Evolutionary conservation across 2,329 filamentous ascomycete genomes (phyloP).

Genomic region (Colletotrichum abscissum): DNA sequence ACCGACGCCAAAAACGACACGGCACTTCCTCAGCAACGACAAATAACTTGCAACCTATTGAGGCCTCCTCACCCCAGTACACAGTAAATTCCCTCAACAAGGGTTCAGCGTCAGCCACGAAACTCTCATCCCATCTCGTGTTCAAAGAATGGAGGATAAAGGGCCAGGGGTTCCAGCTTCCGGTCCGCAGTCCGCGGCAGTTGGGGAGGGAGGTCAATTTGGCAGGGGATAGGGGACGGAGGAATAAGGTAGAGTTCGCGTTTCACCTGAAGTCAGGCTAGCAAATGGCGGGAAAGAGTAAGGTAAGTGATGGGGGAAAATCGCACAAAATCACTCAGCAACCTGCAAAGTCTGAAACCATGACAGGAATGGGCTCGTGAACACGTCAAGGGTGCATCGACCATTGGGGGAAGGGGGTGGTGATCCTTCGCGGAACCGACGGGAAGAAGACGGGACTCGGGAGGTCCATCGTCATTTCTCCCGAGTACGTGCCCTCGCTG

Average conservation of each 20-base stretch:
- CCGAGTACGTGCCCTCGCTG: not conserved
- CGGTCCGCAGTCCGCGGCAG: not conserved
- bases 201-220: not conserved
- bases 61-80: too few relatives aligned
- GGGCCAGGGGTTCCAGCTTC: constrained; percentile 18
- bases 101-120: constrained; percentile 1
- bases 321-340: not conserved
- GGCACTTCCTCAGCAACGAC: not conserved
- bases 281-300: too few relatives aligned
- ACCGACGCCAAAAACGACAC: constrained; percentile 1
- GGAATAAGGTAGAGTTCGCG: constrained; percentile 4
- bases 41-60: too few relatives aligned
- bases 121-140: constrained; percentile 19
- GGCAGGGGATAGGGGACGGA: not conserved
- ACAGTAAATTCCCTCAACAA: constrained; percentile 19
- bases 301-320: not conserved
- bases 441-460: not conserved
- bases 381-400: not conserved
- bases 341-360: not conserved
- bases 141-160: not conserved
- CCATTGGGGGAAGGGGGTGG: not conserved
- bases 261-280: not conserved
- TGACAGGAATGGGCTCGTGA: not conserved
- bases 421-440: not conserved
- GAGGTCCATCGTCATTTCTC: not conserved